Evolutionary conservation across 768 basidiomycete species (phyloP).

Genomic region (Myochromella boudieri): DNA sequence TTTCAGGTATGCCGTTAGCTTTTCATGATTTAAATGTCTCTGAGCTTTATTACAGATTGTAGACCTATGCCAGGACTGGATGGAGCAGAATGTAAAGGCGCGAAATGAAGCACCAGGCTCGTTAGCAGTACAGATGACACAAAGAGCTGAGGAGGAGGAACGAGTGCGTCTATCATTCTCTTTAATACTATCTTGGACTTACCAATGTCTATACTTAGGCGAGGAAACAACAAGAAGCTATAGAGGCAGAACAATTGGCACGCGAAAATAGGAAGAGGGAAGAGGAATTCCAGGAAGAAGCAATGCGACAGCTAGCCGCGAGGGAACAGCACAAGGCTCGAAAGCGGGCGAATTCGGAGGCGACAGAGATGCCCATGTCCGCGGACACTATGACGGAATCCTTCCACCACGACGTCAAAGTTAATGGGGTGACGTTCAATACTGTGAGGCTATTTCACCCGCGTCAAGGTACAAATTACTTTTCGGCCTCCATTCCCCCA

Average conservation of each 20-base stretch:
- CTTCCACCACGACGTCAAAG: conserved; percentile 56
- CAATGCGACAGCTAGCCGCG: conserved; percentile 56
- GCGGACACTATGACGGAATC: conserved; percentile 58
- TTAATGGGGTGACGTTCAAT: conserved; percentile 59
- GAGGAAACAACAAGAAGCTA: conserved; percentile 52
- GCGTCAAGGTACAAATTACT: conserved; percentile 51
- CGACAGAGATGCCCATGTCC: conserved; percentile 59
- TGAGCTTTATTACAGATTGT: conserved; percentile 47
- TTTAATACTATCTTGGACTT: not conserved
- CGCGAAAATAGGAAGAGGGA: conserved; percentile 59
- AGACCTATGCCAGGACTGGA: conserved; percentile 71
- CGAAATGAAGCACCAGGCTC: conserved; percentile 64
- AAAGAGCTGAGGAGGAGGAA: conserved; percentile 70
- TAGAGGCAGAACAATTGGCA: conserved; percentile 54
- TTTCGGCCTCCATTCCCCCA: conserved; percentile 1
- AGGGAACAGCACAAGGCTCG: conserved; percentile 53
- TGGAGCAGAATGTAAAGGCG: conserved; percentile 54
- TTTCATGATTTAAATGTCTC: not conserved
- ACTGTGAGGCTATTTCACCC: conserved; percentile 75
- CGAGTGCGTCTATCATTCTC: conserved; percentile 39
- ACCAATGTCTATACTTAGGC: conserved; percentile 35
- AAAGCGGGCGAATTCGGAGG: conserved; percentile 66
- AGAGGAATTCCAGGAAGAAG: conserved; percentile 66
- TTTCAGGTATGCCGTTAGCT: conserved; percentile 54
- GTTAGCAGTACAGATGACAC: conserved; percentile 76